Evolutionary conservation across 2,329 filamentous ascomycete species (phyloP).

Genomic region (Hymenoscyphus scutula): DNA sequence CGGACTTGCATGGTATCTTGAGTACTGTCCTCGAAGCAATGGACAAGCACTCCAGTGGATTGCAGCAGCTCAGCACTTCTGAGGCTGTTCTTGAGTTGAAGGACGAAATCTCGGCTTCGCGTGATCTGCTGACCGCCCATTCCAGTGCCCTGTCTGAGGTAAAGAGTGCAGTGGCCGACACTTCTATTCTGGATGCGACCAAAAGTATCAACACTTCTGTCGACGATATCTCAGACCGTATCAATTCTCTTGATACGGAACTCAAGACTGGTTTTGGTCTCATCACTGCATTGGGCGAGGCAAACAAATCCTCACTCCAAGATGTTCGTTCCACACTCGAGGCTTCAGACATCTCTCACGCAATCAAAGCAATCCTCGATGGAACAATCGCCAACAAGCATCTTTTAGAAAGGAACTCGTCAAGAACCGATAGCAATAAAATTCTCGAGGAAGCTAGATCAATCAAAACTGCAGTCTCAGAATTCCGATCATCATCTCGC

Average conservation of each 20-base stretch:
- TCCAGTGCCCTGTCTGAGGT: constrained; percentile 2
- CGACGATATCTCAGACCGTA: neutral
- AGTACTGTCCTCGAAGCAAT: neutral
- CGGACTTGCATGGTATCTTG: neutral
- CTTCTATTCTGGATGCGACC: neutral
- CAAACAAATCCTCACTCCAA: neutral
- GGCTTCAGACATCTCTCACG: neutral
- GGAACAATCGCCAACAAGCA: neutral
- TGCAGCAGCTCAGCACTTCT: neutral
- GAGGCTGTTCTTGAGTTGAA: constrained; percentile 3
- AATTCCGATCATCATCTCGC: constrained; percentile 1
- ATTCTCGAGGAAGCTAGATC: constrained; percentile 9
- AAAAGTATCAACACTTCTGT: constrained; percentile 5
- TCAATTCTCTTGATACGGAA: neutral
- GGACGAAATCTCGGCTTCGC: neutral
- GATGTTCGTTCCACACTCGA: neutral
- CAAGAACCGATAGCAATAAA: constrained; percentile 5
- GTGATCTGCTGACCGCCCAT: neutral
- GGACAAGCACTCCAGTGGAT: neutral
- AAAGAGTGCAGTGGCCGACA: neutral
- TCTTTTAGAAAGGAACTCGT: constrained; percentile 2
- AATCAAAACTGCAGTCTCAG: constrained; percentile 1
- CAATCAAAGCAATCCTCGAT: constrained; percentile 8
- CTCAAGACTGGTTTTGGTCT: neutral
- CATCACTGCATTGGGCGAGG: neutral